These are phyloP conservation scores for Coccomyxa sp. DNA, from an alignment of 139 green algal species.

Conservation along the genomic window DNA sequence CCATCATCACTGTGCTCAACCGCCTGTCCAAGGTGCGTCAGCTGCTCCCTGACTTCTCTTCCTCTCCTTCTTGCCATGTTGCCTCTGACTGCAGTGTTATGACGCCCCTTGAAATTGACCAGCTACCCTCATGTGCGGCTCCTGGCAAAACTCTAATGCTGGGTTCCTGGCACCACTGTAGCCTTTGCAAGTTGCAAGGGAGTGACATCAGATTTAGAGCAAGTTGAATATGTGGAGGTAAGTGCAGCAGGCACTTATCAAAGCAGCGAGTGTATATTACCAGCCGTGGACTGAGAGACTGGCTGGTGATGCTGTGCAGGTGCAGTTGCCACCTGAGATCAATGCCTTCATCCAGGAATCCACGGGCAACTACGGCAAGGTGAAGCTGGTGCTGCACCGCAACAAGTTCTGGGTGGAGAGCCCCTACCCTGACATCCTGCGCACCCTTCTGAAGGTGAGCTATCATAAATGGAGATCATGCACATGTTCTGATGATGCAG, in stretches of 20 bases:
- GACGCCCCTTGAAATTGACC: too few species aligned
- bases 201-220: too few species aligned
- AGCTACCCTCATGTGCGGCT: too few species aligned
- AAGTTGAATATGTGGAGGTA: too few species aligned
- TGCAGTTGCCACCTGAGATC: conserved; percentile 59
- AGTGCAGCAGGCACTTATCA: too few species aligned
- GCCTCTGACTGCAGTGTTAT: too few species aligned
- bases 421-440: conserved; percentile 66
- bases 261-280: too few species aligned
- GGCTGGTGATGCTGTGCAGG: conserved; percentile 29
- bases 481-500: neutral
- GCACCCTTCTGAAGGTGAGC: conserved; percentile 60
- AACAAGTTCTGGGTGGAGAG: conserved; percentile 96
- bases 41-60: conserved; percentile 17
- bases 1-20: conserved; percentile 89
- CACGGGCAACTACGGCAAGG: conserved; percentile 96
- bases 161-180: too few species aligned
- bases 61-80: neutral
- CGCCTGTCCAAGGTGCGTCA: conserved; percentile 61
- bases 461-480: conserved; percentile 7
- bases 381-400: conserved; percentile 95
- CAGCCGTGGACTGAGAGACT: too few species aligned
- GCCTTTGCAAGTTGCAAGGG: too few species aligned
- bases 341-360: conserved; percentile 77
- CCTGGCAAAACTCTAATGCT: too few species aligned